These are phyloP conservation scores for Triadica sebifera DNA, from an alignment of 345 rosid genomes.

Conservation along the genomic window DNA sequence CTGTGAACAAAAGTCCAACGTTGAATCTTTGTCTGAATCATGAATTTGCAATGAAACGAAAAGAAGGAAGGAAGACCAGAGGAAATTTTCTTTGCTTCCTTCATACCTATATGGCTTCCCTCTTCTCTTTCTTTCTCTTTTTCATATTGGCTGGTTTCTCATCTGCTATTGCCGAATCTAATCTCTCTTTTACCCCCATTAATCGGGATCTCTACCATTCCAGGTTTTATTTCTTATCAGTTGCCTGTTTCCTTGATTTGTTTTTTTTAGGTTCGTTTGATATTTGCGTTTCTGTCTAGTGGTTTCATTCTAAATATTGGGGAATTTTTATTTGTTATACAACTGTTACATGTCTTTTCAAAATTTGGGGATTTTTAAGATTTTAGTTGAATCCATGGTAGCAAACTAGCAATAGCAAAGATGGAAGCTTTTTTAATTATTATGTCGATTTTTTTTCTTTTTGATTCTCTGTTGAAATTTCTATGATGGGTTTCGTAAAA, in stretches of 20 bases:
- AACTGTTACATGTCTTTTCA: not conserved
- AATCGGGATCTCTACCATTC: slow-evolving; percentile 83
- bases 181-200: slow-evolving; percentile 52
- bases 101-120: slow-evolving; percentile 16
- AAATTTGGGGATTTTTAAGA: too few relatives aligned
- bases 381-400: not conserved
- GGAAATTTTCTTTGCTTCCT: not conserved
- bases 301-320: not conserved
- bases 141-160: slow-evolving; percentile 20
- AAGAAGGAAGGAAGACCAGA: not conserved
- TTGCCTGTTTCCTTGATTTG: not conserved
- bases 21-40: not conserved
- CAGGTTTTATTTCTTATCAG: slow-evolving; percentile 33
- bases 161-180: slow-evolving; percentile 19
- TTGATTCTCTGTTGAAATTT: not conserved
- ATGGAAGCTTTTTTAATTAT: not conserved
- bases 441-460: not conserved
- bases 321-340: not conserved
- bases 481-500: not conserved
- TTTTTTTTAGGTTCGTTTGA: not conserved
- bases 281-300: not conserved
- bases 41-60: slow-evolving; percentile 3
- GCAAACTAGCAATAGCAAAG: not conserved
- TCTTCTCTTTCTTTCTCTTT: slow-evolving; percentile 20
- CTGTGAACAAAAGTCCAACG: not conserved